Evolutionary conservation across 1,284 basidiomycete species (phyloP).

Genomic region (Coniophora puteana): DNA sequence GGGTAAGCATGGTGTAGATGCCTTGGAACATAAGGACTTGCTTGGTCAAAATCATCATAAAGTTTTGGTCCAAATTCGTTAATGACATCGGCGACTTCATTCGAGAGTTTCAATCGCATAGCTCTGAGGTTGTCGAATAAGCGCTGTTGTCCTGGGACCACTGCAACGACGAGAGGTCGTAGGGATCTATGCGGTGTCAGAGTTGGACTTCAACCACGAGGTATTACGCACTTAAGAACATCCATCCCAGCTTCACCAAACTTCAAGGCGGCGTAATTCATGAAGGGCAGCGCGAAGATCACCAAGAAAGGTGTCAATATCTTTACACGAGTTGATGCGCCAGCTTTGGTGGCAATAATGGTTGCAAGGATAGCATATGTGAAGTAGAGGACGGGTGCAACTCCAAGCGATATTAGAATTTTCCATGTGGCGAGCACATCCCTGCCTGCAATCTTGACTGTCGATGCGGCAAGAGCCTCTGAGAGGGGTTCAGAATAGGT

Average conservation of each 20-base stretch:
- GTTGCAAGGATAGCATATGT: constrained; percentile 84
- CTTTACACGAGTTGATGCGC: constrained; percentile 60
- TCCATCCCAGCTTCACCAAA: constrained; percentile 99
- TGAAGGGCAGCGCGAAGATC: constrained; percentile 76
- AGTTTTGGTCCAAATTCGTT: constrained; percentile 87
- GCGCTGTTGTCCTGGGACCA: constrained; percentile 89
- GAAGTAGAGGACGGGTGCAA: constrained; percentile 86
- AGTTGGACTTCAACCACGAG: constrained; percentile 31
- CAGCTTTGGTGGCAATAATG: constrained; percentile 68
- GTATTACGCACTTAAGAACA: constrained; percentile 81
- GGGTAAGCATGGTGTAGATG: constrained; percentile 5
- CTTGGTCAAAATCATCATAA: constrained; percentile 87
- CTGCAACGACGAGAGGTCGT: constrained; percentile 85
- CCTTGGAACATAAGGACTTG: constrained; percentile 28
- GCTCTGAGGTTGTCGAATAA: constrained; percentile 79
- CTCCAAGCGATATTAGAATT: constrained; percentile 89
- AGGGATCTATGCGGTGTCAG: constrained; percentile 66
- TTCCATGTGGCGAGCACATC: constrained; percentile 99
- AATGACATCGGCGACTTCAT: constrained; percentile 87
- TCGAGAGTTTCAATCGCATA: constrained; percentile 77
- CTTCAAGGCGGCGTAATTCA: constrained; percentile 94
- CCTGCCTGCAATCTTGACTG: constrained; percentile 92
- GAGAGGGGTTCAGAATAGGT: constrained; percentile 8
- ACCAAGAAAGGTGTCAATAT: constrained; percentile 82
- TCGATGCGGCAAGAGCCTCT: constrained; percentile 97